A percentile compares a stretch with the other conserved stretches of the same genome.
Evolutionary conservation across 768 basidiomycete species (phyloP).

Genomic region (Calocera cornea): DNA sequence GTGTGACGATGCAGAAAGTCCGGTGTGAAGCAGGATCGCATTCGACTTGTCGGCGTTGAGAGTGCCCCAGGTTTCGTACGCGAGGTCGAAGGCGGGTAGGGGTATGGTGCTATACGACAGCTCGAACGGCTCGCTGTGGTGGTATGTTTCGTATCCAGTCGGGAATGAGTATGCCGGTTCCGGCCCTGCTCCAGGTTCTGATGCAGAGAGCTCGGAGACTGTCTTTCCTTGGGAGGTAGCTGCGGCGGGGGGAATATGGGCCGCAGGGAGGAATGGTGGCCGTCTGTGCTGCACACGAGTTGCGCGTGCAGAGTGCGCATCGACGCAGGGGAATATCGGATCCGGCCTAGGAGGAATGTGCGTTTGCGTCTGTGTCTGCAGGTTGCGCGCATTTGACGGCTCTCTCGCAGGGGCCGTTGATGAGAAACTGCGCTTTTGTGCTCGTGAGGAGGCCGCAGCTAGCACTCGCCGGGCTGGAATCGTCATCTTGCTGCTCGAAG

Average conservation of each 20-base stretch:
- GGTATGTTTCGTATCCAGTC: slow-evolving; percentile 54
- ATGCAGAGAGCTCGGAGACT: slow-evolving; percentile 15
- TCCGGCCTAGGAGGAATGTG: background rate
- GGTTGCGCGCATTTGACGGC: background rate
- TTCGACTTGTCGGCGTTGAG: slow-evolving; percentile 68
- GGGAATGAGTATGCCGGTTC: slow-evolving; percentile 74
- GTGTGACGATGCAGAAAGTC: slow-evolving; percentile 90
- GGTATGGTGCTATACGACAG: slow-evolving; percentile 44
- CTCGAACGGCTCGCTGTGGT: slow-evolving; percentile 45
- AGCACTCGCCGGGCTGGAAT: background rate
- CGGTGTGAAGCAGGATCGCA: slow-evolving; percentile 89
- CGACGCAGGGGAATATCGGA: slow-evolving; percentile 57
- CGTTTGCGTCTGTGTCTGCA: background rate
- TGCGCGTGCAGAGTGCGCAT: slow-evolving; percentile 62
- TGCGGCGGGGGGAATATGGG: slow-evolving; percentile 5
- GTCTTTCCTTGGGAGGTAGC: slow-evolving; percentile 16
- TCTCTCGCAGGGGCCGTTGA: background rate
- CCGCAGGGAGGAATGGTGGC: background rate
- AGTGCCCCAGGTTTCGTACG: slow-evolving; percentile 96
- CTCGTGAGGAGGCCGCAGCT: background rate
- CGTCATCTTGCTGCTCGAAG: background rate
- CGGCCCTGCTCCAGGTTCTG: slow-evolving; percentile 42
- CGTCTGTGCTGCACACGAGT: slow-evolving; percentile 33
- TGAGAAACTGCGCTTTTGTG: background rate
- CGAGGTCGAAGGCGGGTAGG: slow-evolving; percentile 65